Evolutionary conservation across 73 alveolate genomes (phyloP), one percentile per base, ranked within the genome.

Genomic region (Stentor roeselii): DNA sequence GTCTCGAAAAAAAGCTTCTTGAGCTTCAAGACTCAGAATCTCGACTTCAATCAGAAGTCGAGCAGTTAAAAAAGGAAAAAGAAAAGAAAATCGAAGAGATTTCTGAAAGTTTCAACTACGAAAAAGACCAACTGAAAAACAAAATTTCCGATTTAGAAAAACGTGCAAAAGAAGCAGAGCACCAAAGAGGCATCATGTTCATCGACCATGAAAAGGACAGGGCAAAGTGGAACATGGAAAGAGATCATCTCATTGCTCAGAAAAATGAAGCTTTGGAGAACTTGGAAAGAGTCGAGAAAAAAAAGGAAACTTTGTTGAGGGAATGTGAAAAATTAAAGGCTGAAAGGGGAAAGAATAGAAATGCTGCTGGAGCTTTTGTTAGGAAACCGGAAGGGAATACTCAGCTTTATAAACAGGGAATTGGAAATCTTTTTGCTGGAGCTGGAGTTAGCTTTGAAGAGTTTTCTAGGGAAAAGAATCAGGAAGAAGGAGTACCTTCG

Each of bases 221-320:
- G 87, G 98, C 99, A 21, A 95, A 95, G 86, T 95, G 98, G 98
- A 90, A 89, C 41, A 86, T 91, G 36, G 99, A 96, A 67, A 96
- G 91, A 90, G 98, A 95, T 83, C 92, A 93, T 85, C 60, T 96
- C 34, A 42, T 59, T 27, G 80, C 92, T 34, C 77, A 89, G 76
- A 95, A 95, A 88, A 86, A 88, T 42, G 99, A 96, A 78, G 90
- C 95, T 40, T 78, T 78, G 40, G 98, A 95, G 59, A 85, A 88
- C 59, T 74, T 87, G 59, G 83, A 84, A 11, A 82, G 92, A 77
- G 50, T 95, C 34, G 97, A 94, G 78, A 95, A 92, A 82, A 95
- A 89, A 86, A 91, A 94, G 59, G 99, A 96, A 86, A 59, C 50
- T 27, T 78, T 95, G 31, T 87, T 96, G 30, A 92, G 98, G 88